Conservation (phyloP, 2,329 filamentous ascomycete species). For the Dothistroma pini region DNA sequence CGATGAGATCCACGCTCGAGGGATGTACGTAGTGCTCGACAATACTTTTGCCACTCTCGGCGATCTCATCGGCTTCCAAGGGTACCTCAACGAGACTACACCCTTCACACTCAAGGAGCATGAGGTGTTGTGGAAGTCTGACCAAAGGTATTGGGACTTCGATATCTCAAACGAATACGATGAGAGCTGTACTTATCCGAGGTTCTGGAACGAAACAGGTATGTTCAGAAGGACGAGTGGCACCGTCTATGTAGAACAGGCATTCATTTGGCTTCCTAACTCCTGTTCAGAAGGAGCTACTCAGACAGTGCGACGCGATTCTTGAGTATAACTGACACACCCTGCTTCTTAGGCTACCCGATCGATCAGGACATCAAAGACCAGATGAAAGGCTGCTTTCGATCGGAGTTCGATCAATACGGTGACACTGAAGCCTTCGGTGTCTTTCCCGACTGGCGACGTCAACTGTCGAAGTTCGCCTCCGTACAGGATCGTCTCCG, state of each 20-base stretch:
- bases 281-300: not conserved
- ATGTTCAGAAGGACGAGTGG: not conserved
- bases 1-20: slow-evolving; percentile 55
- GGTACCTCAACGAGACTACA: slow-evolving; percentile 55
- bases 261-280: not conserved
- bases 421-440: slow-evolving; percentile 61
- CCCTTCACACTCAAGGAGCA: slow-evolving; percentile 55
- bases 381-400: slow-evolving; percentile 51
- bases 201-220: slow-evolving; percentile 55
- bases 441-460: slow-evolving; percentile 58
- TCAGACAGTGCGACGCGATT: not conserved
- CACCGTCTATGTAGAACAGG: not conserved
- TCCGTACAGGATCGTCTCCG: slow-evolving; percentile 62
- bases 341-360: slow-evolving; percentile 40
- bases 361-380: slow-evolving; percentile 44
- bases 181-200: slow-evolving; percentile 49
- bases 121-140: slow-evolving; percentile 53
- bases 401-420: slow-evolving; percentile 61
- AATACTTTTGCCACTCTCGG: slow-evolving; percentile 62
- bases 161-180: slow-evolving; percentile 51
- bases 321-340: not conserved
- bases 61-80: slow-evolving; percentile 59
- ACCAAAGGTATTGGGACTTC: slow-evolving; percentile 57
- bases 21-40: slow-evolving; percentile 62
- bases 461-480: slow-evolving; percentile 60